A percentile compares a stretch with the other conserved stretches of the same genome.
These are phyloP conservation scores for Daldinia bambusicola DNA, from an alignment of 495 filamentous ascomycete genomes.

Conservation along the genomic window DNA sequence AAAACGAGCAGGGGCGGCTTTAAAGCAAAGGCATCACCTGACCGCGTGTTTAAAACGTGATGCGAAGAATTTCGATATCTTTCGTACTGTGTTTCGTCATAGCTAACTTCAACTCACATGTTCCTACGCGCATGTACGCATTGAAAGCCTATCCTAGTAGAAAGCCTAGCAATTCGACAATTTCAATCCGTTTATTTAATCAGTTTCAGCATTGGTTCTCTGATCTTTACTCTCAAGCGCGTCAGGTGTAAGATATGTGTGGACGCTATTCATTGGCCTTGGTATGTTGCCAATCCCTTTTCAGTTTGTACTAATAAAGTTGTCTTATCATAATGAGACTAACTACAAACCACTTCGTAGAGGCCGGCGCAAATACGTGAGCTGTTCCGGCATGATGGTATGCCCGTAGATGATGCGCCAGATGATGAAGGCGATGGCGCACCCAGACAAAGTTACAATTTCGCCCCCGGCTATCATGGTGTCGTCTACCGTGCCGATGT, in stretches of 20 bases:
- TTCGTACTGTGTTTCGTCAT: slow-evolving; percentile 38
- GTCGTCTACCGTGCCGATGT: slow-evolving; percentile 85
- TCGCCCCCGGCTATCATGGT: slow-evolving; percentile 87
- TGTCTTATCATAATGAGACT: slow-evolving; percentile 23
- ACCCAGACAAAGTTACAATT: slow-evolving; percentile 86
- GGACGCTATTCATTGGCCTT: slow-evolving; percentile 84
- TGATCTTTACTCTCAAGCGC: background rate
- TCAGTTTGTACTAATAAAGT: slow-evolving; percentile 2
- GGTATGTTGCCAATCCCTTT: slow-evolving; percentile 60
- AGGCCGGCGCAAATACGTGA: slow-evolving; percentile 73
- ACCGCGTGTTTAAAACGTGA: slow-evolving; percentile 29
- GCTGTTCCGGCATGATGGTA: slow-evolving; percentile 75
- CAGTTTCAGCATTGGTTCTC: background rate
- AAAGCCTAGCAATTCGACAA: background rate
- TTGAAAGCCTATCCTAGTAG: background rate
- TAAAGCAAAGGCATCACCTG: slow-evolving; percentile 26
- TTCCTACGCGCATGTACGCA: background rate
- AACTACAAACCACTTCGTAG: slow-evolving; percentile 45
- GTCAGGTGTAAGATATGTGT: slow-evolving; percentile 68
- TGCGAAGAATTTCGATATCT: slow-evolving; percentile 3
- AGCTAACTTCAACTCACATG: slow-evolving; percentile 6
- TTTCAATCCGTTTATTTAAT: background rate
- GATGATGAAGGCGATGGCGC: slow-evolving; percentile 69
- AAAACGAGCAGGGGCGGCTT: background rate
- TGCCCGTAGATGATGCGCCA: slow-evolving; percentile 81